These are phyloP conservation scores for Lasiosphaeriaceae sp. DNA, from an alignment of 495 filamentous ascomycete genomes.

Conservation along the genomic window DNA sequence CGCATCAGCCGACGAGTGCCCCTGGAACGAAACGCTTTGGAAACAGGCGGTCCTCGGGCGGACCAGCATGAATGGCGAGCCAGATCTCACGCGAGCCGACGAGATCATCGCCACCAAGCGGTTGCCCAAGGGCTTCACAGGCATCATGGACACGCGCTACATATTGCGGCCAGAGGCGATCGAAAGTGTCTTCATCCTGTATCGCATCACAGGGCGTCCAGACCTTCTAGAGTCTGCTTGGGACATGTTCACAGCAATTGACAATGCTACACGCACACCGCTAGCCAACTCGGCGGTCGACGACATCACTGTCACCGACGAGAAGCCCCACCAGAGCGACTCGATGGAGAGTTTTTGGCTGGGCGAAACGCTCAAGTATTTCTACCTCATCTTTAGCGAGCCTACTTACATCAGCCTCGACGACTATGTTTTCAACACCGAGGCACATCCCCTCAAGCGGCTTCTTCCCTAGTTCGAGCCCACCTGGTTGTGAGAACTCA, in stretches of 20 bases:
- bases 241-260: slow-evolving; percentile 54
- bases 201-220: slow-evolving; percentile 54
- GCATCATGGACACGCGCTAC: slow-evolving; percentile 59
- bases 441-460: slow-evolving; percentile 69
- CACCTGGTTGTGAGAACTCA: too few species aligned
- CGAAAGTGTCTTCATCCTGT: slow-evolving; percentile 68
- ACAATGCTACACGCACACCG: slow-evolving; percentile 43
- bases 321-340: slow-evolving; percentile 29
- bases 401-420: slow-evolving; percentile 65
- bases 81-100: slow-evolving; percentile 17
- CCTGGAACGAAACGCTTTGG: slow-evolving; percentile 65
- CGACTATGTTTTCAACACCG: slow-evolving; percentile 80
- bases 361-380: slow-evolving; percentile 51
- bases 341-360: slow-evolving; percentile 53
- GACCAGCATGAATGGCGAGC: slow-evolving; percentile 4
- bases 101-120: slow-evolving; percentile 52
- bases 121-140: slow-evolving; percentile 63
- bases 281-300: slow-evolving; percentile 49
- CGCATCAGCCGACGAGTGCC: slow-evolving; percentile 52
- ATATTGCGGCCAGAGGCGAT: slow-evolving; percentile 70
- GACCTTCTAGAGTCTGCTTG: slow-evolving; percentile 54
- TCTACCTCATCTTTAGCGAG: slow-evolving; percentile 77
- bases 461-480: slow-evolving; percentile 17
- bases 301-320: slow-evolving; percentile 31
- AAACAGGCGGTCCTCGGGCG: slow-evolving; percentile 21